Percentiles rank a stretch among this genome's conserved stretches.
Evolutionary conservation across 805 yeast genomes (phyloP).

Genomic region (Saccharomycopsis microspora): DNA sequence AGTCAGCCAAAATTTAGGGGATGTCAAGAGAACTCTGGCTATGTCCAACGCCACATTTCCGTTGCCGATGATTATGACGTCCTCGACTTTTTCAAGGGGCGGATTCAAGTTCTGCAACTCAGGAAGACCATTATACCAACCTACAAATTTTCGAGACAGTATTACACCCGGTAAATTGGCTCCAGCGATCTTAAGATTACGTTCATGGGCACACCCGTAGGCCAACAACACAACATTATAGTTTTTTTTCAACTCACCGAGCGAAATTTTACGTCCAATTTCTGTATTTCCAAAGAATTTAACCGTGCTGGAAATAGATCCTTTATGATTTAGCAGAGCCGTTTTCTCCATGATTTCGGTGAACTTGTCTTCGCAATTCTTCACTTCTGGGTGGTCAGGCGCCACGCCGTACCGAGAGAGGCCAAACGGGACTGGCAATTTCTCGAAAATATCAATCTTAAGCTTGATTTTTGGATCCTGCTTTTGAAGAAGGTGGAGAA

Average conservation of each 20-base stretch:
- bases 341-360: constrained; percentile 31
- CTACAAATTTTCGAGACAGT: constrained; percentile 78
- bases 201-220: constrained; percentile 67
- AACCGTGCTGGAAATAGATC: constrained; percentile 25
- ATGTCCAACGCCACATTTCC: constrained; percentile 95
- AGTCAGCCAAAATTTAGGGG: constrained; percentile 36
- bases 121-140: constrained; percentile 94
- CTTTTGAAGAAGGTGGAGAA: constrained; percentile 53
- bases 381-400: constrained; percentile 97
- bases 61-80: constrained; percentile 82
- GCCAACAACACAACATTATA: constrained; percentile 73
- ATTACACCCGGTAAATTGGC: constrained; percentile 49
- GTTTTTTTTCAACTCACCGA: constrained; percentile 36
- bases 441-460: constrained; percentile 46
- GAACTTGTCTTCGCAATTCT: constrained; percentile 64
- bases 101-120: constrained; percentile 36
- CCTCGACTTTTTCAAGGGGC: constrained; percentile 46
- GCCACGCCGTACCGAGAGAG: constrained; percentile 93
- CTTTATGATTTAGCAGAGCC: constrained; percentile 17
- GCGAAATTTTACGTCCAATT: constrained; percentile 50
- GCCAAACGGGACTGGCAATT: constrained; percentile 84
- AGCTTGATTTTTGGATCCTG: constrained; percentile 17
- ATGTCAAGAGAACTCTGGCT: constrained; percentile 55
- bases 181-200: constrained; percentile 46
- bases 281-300: constrained; percentile 61